Base-by-base conservation (phyloP, 1,139 yeast genomes). In the Pneumocystis carinii region DNA sequence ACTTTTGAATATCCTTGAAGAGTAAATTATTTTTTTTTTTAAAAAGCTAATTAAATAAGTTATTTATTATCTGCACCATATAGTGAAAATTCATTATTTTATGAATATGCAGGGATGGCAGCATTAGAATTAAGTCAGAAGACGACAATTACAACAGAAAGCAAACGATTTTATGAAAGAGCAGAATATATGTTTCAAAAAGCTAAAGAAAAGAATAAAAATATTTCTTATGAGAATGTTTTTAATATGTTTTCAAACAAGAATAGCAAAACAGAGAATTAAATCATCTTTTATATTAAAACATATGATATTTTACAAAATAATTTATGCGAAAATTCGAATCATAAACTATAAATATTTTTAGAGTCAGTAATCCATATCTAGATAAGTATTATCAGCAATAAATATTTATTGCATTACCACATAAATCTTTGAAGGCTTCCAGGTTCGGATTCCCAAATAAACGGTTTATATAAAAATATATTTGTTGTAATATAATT, bases 371-470 rank as follows among this genome's bases (percentile, higher is more conserved):
- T 27, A 37, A 57, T 57, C 1, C 29, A n/a, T 38, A 3, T 57
- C 27, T 37, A 27, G 32, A 37, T 10, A 10, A 17, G 12, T 24
- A 19, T 4, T 4, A 12, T 15, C 14, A 39, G 29, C 14, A 37
- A 19, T 19, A 17, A 10, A 57, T 29, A 12, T 12, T 56, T 37
- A 56, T 36, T 17, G 4, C 10, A 56, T 59, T 75, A 90, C 97
- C 97, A 92, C 71, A 90, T 89, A 66, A 92, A 88, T 69, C 97
- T 80, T 74, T 90, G 96, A 17, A 79, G 71, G 19, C 72, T 74
- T 0, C 76, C 78, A 0, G 82, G 77, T 68, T 86, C 86, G 66
- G 80, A 77, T 1, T 72, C 75, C 97, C 97, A 90, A 12, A 72
- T 69, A 70, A 90, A 88, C 32, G 87, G 82, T 67, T 81, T 78